Conservation (phyloP, 2,329 filamentous ascomycete species). For the Zasmidium cellare region DNA sequence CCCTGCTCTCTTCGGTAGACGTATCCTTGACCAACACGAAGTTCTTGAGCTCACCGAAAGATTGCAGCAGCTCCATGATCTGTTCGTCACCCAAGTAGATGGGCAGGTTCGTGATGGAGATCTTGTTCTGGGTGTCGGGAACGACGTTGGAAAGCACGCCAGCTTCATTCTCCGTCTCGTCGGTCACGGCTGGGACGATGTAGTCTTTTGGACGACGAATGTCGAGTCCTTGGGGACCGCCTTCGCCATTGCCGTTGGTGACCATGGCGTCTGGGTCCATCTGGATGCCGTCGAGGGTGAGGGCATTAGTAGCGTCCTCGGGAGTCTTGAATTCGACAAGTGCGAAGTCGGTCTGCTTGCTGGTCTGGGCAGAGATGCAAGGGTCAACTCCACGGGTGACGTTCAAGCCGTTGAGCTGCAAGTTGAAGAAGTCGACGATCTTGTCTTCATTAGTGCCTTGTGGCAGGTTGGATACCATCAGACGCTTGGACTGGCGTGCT, state of each 20-base stretch:
- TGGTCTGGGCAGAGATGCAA: constrained; percentile 79
- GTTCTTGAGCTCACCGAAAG: constrained; percentile 90
- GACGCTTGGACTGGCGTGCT: constrained; percentile 88
- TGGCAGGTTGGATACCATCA: constrained; percentile 84
- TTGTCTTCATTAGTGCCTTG: constrained; percentile 70
- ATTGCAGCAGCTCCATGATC: constrained; percentile 82
- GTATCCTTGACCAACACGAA: constrained; percentile 88
- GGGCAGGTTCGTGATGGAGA: constrained; percentile 88
- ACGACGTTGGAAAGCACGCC: constrained; percentile 78
- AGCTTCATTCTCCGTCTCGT: constrained; percentile 71
- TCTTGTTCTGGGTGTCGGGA: constrained; percentile 90
- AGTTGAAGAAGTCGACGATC: constrained; percentile 85
- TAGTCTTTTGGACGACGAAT: constrained; percentile 94
- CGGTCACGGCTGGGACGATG: constrained; percentile 79
- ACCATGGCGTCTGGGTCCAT: constrained; percentile 70
- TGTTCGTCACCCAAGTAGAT: constrained; percentile 86
- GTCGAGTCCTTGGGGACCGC: constrained; percentile 60
- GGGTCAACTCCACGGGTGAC: constrained; percentile 81
- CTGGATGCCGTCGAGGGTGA: constrained; percentile 83
- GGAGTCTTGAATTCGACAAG: constrained; percentile 87
- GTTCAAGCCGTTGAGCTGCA: constrained; percentile 95
- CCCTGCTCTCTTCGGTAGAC: constrained; percentile 76
- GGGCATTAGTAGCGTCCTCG: constrained; percentile 83
- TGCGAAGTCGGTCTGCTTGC: constrained; percentile 76
- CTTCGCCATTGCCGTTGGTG: constrained; percentile 55